phyloP scores from a whole-genome alignment of 305 asterid species.

The Striga hermonthica region DNA sequence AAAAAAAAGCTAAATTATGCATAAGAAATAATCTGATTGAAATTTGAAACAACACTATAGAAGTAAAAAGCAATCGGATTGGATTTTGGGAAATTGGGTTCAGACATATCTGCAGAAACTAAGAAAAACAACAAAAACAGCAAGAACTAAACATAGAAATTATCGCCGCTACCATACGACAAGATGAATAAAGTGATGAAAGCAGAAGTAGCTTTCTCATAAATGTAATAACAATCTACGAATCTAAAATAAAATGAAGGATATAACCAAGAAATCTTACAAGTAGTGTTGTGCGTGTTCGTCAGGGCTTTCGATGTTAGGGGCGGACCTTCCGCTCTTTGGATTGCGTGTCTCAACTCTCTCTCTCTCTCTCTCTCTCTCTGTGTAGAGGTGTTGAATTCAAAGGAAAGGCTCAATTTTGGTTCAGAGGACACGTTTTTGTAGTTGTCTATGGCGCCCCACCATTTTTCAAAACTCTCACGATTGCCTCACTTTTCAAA shows the following conservation, averaged over 20 bases:
- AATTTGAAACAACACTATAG: not conserved
- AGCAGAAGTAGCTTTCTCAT: slow-evolving; percentile 8
- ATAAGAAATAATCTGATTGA: not conserved
- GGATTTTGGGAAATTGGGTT: slow-evolving; percentile 6
- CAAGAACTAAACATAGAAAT: slow-evolving; percentile 27
- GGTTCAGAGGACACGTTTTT: slow-evolving; percentile 9
- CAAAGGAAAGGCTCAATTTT: slow-evolving; percentile 32
- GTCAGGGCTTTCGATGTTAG: slow-evolving; percentile 35
- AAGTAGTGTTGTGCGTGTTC: not conserved
- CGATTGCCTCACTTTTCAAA: slow-evolving; percentile 28
- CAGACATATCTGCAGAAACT: slow-evolving; percentile 6
- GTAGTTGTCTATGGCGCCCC: slow-evolving; percentile 27
- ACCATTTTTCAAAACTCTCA: slow-evolving; percentile 19
- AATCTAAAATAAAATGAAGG: slow-evolving; percentile 1
- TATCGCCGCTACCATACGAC: slow-evolving; percentile 24
- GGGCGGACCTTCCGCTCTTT: slow-evolving; percentile 37
- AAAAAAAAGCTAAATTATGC: no score
- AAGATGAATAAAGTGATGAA: slow-evolving; percentile 13
- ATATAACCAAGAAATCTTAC: slow-evolving; percentile 41
- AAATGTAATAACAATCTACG: slow-evolving; percentile 2
- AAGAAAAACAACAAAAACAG: not conserved
- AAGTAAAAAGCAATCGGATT: no score
- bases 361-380: slow-evolving; percentile 21
- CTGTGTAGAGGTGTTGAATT: slow-evolving; percentile 35
- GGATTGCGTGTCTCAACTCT: slow-evolving; percentile 24